phyloP scores from a whole-genome alignment of 2,329 filamentous ascomycete species.

The Bisporella sp. region DNA sequence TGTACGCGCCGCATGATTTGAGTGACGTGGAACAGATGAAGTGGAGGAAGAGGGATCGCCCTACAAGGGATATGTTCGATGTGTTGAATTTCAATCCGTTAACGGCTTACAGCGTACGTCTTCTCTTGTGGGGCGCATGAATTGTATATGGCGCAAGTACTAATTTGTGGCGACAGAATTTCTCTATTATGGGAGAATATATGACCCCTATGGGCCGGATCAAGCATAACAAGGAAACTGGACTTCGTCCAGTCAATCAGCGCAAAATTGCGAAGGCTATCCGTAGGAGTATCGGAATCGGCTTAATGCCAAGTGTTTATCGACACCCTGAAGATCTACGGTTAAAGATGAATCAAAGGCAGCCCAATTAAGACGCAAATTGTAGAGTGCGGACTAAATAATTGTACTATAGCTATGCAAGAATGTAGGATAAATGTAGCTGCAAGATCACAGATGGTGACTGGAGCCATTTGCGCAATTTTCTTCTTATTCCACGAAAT shows the following conservation, averaged over 20 bases:
- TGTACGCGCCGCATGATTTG: constrained; percentile 88
- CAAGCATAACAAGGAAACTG: constrained; percentile 66
- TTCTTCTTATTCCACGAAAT: no score
- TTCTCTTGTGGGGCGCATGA: not conserved
- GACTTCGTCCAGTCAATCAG: constrained; percentile 83
- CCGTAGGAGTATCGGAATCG: constrained; percentile 78
- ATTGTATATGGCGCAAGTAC: not conserved
- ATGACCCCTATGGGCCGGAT: constrained; percentile 82
- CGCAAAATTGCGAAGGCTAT: constrained; percentile 90
- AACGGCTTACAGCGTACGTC: constrained; percentile 75
- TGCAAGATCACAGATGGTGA: no score
- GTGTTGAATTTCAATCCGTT: constrained; percentile 72
- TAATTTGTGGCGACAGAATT: constrained; percentile 57
- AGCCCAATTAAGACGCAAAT: no score
- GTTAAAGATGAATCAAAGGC: no score
- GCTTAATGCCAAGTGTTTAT: constrained; percentile 87
- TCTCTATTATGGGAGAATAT: constrained; percentile 83
- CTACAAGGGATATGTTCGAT: constrained; percentile 68
- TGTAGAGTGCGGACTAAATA: no score
- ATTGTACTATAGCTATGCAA: no score
- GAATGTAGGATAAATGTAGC: no score
- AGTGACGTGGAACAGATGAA: constrained; percentile 71
- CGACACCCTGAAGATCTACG: constrained; percentile 61
- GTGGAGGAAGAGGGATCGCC: constrained; percentile 56
- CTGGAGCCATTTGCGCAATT: no score